phyloP scores from a whole-genome alignment of 2,329 filamentous ascomycete genomes.

The Hirsutella rhossiliensis region DNA sequence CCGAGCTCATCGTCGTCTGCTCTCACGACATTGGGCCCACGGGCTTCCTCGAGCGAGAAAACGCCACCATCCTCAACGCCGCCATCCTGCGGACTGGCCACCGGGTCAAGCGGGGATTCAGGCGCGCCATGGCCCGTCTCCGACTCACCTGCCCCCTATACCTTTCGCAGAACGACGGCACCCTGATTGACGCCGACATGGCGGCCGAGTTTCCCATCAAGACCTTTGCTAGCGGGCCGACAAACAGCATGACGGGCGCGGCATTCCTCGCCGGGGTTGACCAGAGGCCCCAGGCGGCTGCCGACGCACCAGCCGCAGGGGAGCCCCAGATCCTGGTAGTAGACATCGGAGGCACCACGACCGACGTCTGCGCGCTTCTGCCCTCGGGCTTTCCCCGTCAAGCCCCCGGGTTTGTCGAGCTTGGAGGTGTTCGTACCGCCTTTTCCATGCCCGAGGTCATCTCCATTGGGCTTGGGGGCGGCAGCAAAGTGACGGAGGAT shows the following conservation, averaged over 20 bases:
- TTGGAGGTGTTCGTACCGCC: constrained; percentile 46
- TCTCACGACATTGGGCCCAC: constrained; percentile 30
- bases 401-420: constrained; percentile 43
- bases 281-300: constrained; percentile 5
- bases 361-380: constrained; percentile 45
- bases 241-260: constrained; percentile 40
- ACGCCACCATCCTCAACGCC: constrained; percentile 43
- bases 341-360: constrained; percentile 50
- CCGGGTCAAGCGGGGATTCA: constrained; percentile 33
- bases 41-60: constrained; percentile 34
- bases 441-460: constrained; percentile 45
- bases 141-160: constrained; percentile 30
- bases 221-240: constrained; percentile 41
- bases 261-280: constrained; percentile 40
- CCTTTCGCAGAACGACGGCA: constrained; percentile 42
- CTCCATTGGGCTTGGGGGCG: constrained; percentile 45
- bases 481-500: constrained; percentile 20
- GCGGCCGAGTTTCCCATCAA: constrained; percentile 37
- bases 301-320: not conserved
- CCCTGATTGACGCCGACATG: constrained; percentile 31
- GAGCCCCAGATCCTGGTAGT: constrained; percentile 32
- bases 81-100: constrained; percentile 34
- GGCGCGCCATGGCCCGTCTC: constrained; percentile 30
- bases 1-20: constrained; percentile 25
- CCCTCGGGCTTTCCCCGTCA: constrained; percentile 48